Percentiles rank a stretch among this genome's conserved stretches.
These are phyloP conservation scores for Trypanosoma brucei DNA, from an alignment of 208 protist species.

Conservation along the genomic window DNA sequence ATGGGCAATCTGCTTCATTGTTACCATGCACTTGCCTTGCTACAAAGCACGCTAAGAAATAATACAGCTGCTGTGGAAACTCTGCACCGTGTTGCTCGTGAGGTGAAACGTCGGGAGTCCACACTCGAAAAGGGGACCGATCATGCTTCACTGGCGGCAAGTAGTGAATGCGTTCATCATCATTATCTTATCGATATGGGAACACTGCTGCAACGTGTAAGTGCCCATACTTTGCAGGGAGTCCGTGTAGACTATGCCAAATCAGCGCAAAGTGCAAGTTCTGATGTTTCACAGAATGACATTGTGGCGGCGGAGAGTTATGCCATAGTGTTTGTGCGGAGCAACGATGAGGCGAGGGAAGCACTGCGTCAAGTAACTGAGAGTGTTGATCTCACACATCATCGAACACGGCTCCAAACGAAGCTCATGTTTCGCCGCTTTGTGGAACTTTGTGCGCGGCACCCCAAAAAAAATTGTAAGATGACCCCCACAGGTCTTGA, in stretches of 20 bases:
- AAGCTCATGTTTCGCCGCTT: conserved; percentile 59
- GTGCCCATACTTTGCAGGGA: conserved; percentile 27
- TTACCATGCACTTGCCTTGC: conserved; percentile 70
- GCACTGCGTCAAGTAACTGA: conserved; percentile 44
- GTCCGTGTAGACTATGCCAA: conserved; percentile 32
- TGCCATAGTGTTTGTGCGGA: conserved; percentile 51
- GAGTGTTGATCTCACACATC: conserved; percentile 30
- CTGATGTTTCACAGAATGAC: conserved; percentile 34
- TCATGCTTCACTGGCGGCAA: not conserved
- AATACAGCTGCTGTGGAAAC: conserved; percentile 47
- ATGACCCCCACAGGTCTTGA: conserved; percentile 60
- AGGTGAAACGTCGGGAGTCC: conserved; percentile 7
- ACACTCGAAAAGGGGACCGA: not conserved
- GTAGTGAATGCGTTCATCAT: conserved; percentile 15
- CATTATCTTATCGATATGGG: conserved; percentile 69
- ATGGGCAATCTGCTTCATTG: conserved; percentile 22
- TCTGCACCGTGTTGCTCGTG: conserved; percentile 30
- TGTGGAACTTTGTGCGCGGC: conserved; percentile 62
- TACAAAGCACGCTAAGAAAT: conserved; percentile 57
- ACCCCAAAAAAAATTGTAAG: conserved; percentile 75
- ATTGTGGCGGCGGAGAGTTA: conserved; percentile 41
- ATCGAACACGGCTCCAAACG: conserved; percentile 31
- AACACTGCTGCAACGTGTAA: conserved; percentile 42
- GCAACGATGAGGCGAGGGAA: conserved; percentile 51
- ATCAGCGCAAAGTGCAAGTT: conserved; percentile 24